These are phyloP conservation scores for Chaetomium fimeti DNA, from an alignment of 495 filamentous ascomycete genomes.

Conservation along the genomic window DNA sequence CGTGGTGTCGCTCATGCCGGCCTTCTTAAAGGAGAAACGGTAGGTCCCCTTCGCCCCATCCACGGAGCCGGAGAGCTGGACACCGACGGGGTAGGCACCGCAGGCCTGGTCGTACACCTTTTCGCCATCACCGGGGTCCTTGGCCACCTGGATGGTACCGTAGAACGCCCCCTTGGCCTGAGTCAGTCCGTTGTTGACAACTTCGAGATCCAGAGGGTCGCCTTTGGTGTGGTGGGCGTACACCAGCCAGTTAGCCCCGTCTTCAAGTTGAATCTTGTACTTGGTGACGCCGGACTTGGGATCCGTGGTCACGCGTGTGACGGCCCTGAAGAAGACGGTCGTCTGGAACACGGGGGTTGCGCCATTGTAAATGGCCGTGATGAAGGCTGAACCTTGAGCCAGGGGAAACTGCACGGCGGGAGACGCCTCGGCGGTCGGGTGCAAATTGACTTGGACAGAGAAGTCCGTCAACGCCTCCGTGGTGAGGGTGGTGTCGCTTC, in stretches of 20 bases:
- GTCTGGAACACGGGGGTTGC: slow-evolving; percentile 70
- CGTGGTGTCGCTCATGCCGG: slow-evolving; percentile 53
- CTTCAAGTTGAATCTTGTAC: slow-evolving; percentile 68
- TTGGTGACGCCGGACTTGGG: slow-evolving; percentile 69
- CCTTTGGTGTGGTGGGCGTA: slow-evolving; percentile 64
- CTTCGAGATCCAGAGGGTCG: slow-evolving; percentile 44
- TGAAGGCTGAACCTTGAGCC: slow-evolving; percentile 86
- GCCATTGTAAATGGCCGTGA: slow-evolving; percentile 74
- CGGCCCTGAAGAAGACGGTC: slow-evolving; percentile 66
- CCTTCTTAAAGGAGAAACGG: slow-evolving; percentile 65
- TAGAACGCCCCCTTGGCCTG: slow-evolving; percentile 49
- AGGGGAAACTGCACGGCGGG: slow-evolving; percentile 71
- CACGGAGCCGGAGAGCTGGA: slow-evolving; percentile 61
- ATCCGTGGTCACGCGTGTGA: slow-evolving; percentile 58
- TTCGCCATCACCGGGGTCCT: slow-evolving; percentile 63
- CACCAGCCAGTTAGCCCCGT: slow-evolving; percentile 73
- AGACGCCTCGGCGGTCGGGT: slow-evolving; percentile 49
- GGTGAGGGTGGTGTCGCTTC: slow-evolving; percentile 55
- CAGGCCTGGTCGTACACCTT: slow-evolving; percentile 68
- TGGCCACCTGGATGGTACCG: slow-evolving; percentile 79
- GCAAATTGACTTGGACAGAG: slow-evolving; percentile 70
- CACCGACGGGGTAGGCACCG: slow-evolving; percentile 67
- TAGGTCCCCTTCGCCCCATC: slow-evolving; percentile 65
- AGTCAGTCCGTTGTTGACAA: slow-evolving; percentile 47
- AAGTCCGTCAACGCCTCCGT: slow-evolving; percentile 64